Percentiles rank a stretch among this genome's conserved stretches.
Evolutionary conservation across 352 stramenopile species (phyloP).

Genomic region (Phytophthora pluvialis): DNA sequence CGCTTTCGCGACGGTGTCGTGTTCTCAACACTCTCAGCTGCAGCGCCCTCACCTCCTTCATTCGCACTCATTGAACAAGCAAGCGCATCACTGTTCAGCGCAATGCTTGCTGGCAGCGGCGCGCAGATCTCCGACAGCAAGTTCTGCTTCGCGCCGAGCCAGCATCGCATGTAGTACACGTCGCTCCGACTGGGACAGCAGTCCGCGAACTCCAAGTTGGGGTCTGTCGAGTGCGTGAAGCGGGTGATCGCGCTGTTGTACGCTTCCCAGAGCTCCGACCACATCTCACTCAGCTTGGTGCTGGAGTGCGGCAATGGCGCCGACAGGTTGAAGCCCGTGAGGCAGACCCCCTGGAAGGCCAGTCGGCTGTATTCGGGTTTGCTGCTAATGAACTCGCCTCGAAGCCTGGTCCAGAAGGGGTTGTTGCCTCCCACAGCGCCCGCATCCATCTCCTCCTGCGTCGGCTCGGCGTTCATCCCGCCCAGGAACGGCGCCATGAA

Average conservation of each 20-base stretch:
- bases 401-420: constrained; percentile 24
- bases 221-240: constrained; percentile 20
- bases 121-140: constrained; percentile 21
- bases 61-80: background rate
- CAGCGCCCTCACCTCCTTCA: background rate
- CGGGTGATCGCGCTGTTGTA: constrained; percentile 21
- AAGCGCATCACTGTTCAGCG: background rate
- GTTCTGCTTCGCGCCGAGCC: constrained; percentile 23
- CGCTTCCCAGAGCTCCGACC: constrained; percentile 22
- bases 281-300: constrained; percentile 29
- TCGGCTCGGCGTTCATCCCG: constrained; percentile 24
- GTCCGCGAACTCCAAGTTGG: constrained; percentile 18
- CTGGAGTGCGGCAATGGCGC: constrained; percentile 26
- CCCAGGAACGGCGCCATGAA: constrained; percentile 16
- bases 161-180: constrained; percentile 26
- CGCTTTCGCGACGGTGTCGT: constrained; percentile 9
- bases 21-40: background rate
- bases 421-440: constrained; percentile 21
- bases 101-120: constrained; percentile 12
- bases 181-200: constrained; percentile 29
- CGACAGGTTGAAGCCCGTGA: constrained; percentile 21
- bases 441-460: constrained; percentile 5
- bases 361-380: constrained; percentile 24
- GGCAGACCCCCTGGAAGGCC: constrained; percentile 11
- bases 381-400: constrained; percentile 17